Base-by-base conservation (phyloP, 2,329 filamentous ascomycete genomes). In the Claviceps sp. region DNA sequence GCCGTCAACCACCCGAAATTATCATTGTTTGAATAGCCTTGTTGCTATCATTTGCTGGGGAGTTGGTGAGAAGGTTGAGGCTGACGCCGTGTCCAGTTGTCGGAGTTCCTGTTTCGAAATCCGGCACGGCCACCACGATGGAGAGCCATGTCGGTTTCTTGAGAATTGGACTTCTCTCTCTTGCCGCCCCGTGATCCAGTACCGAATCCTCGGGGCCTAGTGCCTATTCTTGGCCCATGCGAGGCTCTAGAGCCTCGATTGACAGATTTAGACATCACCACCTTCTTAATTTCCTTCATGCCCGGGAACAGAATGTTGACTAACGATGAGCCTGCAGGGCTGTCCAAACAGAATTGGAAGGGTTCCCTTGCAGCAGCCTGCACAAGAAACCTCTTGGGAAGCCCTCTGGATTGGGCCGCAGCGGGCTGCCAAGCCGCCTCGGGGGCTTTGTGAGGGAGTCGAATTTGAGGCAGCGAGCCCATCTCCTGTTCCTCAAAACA, bases 401-500 rank as follows among this genome's bases (percentile, higher is more conserved):
- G 67, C 1, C 76, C 71, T 61, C 80, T 82, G 38, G 71, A 69
- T 48, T 75, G 74, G 42, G 75, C 69, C 13, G 72, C 63, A 6
- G 77, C 78, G 14, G 81, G 76, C 52, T 76, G 72, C 82, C 83
- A 87, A 16, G 81, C 77, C 38, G 76, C 74, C 38, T 79, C 75
- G 1, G 84, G 82, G 4, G 76, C 75, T 52, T 75, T 75, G 47
- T 75, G 72, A 7, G 85, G 85, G n/a, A 89, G 69, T 51, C 77
- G 78, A 24, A 89, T 80, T 22, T 78, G 74, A 0, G 85, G 85
- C n/a, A 88, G 68, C 7, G 85, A 89, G 3, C 85, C 85, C 72
- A 86, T 86, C 64, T 89, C 85, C 60, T 86, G 84, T 61, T 88
- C 84, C 62, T 88, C 86, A 57, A 90, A 90, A 57, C 86, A 87